Conservation (phyloP, 208 protist genomes). For the Acanthamoeba polyphaga region DNA sequence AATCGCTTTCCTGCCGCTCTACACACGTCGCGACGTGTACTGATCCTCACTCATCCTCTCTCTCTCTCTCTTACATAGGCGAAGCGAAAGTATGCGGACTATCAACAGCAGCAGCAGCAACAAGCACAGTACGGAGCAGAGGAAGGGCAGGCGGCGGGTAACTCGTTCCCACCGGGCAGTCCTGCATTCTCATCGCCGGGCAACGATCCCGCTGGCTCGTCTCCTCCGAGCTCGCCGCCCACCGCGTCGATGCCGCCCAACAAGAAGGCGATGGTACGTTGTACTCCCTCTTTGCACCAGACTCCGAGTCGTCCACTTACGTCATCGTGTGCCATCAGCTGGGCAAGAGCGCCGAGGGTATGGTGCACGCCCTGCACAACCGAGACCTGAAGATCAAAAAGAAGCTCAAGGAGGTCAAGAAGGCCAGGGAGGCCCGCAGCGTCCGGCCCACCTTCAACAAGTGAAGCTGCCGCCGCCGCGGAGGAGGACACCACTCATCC, state of each 20-base stretch:
- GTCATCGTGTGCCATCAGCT: not conserved
- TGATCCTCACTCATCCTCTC: not conserved
- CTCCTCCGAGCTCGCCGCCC: not conserved
- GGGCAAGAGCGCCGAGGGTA: conserved; percentile 6
- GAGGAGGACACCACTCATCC: no score
- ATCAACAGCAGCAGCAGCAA: not conserved
- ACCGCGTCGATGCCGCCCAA: not conserved
- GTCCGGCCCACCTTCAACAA: conserved; percentile 41
- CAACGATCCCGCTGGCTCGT: not conserved
- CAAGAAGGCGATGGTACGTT: conserved; percentile 42
- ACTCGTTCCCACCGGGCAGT: conserved; percentile 17
- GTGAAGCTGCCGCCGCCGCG: not conserved
- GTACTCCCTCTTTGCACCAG: not conserved
- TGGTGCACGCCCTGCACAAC: conserved; percentile 32
- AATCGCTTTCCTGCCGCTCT: not conserved
- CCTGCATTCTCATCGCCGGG: not conserved
- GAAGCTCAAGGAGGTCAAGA: conserved; percentile 59
- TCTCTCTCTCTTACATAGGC: not conserved
- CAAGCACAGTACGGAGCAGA: not conserved
- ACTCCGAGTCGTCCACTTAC: not conserved
- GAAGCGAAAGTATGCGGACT: conserved; percentile 38
- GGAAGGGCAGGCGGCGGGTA: not conserved
- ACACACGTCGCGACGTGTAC: not conserved
- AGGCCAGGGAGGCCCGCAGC: conserved; percentile 35
- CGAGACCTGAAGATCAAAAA: conserved; percentile 59